Evolutionary conservation across 2,329 filamentous ascomycete genomes (phyloP), one percentile per base, ranked within the genome.

Genomic region (Fusarium albidum): DNA sequence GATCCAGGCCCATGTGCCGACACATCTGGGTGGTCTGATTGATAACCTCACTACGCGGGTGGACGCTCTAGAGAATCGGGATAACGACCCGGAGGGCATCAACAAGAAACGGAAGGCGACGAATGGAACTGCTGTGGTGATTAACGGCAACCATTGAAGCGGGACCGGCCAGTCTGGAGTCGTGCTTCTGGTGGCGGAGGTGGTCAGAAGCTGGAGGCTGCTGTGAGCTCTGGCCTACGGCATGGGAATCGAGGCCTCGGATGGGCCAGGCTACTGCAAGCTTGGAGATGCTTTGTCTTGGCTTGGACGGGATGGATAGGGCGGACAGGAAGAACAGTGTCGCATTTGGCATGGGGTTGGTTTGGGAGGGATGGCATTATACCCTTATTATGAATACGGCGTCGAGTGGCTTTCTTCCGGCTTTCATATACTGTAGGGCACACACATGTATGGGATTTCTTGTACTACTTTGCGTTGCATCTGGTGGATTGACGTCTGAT

Each of bases 1-100:
- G 11, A 67, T 80, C 25, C 68, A 71, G 33, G 53, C 47, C 4
- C 65, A 64, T 21, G 21, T 71, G 6, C 68, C 71, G 3, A 51
- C 42, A 1, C 55, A 67, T 7, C 18, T 61, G 10, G 17, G 32
- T 2, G 37, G 44, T 9, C 64, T 68, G 31, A 12, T 73, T 4
- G 48, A 44, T 10, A 26, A n/a, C 14, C 49, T 71, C 18, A 39
- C 17, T 8, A 17, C 49, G 12, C 58, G 66, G 13, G 14, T 72
- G 5, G 54, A 55, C 3, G 25, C 37, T 5, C 35, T 72, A 29
- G 69, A 72, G 45, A 34, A 15, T 11, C 41, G 45, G 32, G 37
- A 37, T 12, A 38, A 42, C 14, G 44, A 55, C 32, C 29, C 39
- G 9, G 59, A 63, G 7, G n/a, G 33, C 15, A 15, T 49, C 3